Evolutionary conservation across 768 basidiomycete genomes (phyloP).

Genomic region (Kwoniella sp.): DNA sequence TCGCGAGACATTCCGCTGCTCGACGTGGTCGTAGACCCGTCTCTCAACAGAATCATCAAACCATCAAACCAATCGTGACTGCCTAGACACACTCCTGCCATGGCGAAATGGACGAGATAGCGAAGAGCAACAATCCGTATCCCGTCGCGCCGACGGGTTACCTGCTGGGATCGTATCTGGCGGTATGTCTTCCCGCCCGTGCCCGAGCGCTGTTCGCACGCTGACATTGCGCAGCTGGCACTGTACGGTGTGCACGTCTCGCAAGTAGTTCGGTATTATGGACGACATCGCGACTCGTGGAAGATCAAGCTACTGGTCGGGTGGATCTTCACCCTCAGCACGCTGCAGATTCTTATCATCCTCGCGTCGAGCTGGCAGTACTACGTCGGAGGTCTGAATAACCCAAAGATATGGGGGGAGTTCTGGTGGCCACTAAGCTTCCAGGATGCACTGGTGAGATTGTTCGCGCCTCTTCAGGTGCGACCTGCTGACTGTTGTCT

Average conservation of each 20-base stretch:
- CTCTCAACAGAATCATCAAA: too few species aligned
- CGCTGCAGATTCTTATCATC: conserved; percentile 39
- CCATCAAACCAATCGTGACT: too few species aligned
- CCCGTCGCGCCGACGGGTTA: conserved; percentile 16
- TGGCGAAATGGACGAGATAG: conserved; percentile 10
- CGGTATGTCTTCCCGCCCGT: conserved; percentile 1
- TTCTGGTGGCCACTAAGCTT: conserved; percentile 42
- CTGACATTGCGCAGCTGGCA: conserved; percentile 3
- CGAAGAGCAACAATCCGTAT: conserved; percentile 15
- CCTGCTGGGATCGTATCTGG: conserved; percentile 17
- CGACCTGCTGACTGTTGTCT: not conserved
- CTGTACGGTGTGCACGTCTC: conserved; percentile 37
- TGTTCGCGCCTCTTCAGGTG: not conserved
- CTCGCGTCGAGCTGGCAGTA: conserved; percentile 30
- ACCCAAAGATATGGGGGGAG: conserved; percentile 34
- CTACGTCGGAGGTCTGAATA: conserved; percentile 28
- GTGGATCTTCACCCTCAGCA: conserved; percentile 33
- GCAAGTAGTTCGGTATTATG: conserved; percentile 34
- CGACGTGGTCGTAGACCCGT: too few species aligned
- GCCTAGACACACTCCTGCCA: too few species aligned
- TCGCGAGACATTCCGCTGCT: too few species aligned
- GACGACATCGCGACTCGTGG: conserved; percentile 12
- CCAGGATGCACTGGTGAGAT: conserved; percentile 45
- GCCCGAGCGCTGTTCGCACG: not conserved
- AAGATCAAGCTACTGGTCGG: conserved; percentile 17